Conservation (phyloP, 352 stramenopile species). For the Pythium coloratum region DNA sequence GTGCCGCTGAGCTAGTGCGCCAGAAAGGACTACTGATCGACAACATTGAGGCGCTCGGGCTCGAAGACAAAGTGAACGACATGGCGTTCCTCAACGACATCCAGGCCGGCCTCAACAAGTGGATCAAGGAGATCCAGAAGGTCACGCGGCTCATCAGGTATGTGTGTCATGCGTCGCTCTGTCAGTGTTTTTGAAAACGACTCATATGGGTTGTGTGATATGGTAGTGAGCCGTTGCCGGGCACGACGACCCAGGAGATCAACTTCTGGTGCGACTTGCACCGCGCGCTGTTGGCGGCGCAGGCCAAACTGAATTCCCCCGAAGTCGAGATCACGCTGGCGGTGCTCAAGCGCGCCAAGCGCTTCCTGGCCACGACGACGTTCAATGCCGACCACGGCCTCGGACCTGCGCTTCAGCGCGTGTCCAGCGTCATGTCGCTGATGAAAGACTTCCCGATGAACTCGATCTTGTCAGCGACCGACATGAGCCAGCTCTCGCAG, state of each 20-base stretch:
- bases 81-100: conserved; percentile 87
- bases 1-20: conserved; percentile 65
- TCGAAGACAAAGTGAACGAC: conserved; percentile 85
- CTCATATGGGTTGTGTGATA: conserved; percentile 5
- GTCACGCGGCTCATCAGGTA: conserved; percentile 87
- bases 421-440: conserved; percentile 89
- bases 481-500: conserved; percentile 82
- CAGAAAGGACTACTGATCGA: conserved; percentile 79
- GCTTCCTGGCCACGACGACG: conserved; percentile 90
- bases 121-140: conserved; percentile 96
- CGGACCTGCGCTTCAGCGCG: conserved; percentile 78
- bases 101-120: conserved; percentile 90
- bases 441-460: conserved; percentile 95
- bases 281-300: conserved; percentile 81
- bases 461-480: conserved; percentile 87
- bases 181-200: not conserved
- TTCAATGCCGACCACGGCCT: conserved; percentile 91
- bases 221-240: conserved; percentile 72
- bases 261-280: conserved; percentile 95
- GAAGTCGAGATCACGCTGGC: conserved; percentile 91
- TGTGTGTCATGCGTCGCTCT: not conserved
- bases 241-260: conserved; percentile 91
- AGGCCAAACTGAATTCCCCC: conserved; percentile 84
- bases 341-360: conserved; percentile 91
- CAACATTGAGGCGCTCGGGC: conserved; percentile 67